phyloP scores from a whole-genome alignment of 164 flowering plant genomes.

The Nelumbo lutea region DNA sequence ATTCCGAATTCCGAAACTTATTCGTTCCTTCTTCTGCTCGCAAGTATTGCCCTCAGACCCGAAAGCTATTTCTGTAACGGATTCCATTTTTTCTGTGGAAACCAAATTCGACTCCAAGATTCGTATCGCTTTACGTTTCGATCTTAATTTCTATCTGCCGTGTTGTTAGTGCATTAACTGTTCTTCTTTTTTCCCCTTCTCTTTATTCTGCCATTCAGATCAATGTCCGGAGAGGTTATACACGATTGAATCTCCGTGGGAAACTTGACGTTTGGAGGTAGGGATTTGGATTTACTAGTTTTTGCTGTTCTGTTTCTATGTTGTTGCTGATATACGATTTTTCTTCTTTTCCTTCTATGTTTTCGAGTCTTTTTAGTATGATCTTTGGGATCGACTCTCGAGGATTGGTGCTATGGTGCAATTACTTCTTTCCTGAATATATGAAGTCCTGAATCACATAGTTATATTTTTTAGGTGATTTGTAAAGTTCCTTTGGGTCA shows the following conservation, averaged over 20 bases:
- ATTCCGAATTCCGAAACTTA: conserved; percentile 2
- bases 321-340: not conserved
- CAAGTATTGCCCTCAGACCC: not conserved
- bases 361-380: not conserved
- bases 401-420: conserved; percentile 1
- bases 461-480: conserved; percentile 2
- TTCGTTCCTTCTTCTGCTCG: conserved; percentile 6
- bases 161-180: not conserved
- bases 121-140: not conserved
- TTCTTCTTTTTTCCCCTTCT: not conserved
- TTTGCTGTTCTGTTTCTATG: not conserved
- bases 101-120: not conserved
- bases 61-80: conserved; percentile 3
- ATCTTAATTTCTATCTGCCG: not conserved
- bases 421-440: not conserved
- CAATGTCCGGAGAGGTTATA: not conserved
- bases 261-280: conserved; percentile 1
- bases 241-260: not conserved
- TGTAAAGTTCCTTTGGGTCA: not conserved
- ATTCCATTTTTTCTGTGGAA: not conserved
- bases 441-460: not conserved
- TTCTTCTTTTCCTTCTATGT: not conserved
- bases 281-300: not conserved
- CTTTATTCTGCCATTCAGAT: conserved; percentile 1
- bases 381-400: not conserved